A percentile compares a stretch with the other conserved stretches of the same genome.
Conservation (phyloP, 225 moss, liverwort and hornwort genomes). For the Takakia lepidozioides region DNA sequence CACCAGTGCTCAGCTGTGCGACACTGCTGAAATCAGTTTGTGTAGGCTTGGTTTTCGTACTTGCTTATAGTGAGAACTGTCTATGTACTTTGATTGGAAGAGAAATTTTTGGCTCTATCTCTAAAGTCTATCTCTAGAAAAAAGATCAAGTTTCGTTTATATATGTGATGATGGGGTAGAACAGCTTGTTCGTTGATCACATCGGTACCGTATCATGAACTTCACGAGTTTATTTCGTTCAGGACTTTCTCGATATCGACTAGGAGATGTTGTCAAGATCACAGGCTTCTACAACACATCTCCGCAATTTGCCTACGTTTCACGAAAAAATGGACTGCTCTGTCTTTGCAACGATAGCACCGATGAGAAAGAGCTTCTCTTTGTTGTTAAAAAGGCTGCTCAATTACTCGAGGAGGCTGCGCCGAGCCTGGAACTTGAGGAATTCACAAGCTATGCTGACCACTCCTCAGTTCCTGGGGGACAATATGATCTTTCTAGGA, state of each 20-base stretch:
- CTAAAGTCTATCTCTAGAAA: too few relatives aligned
- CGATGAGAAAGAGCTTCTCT: slow-evolving; percentile 51
- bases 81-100: too few relatives aligned
- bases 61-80: too few relatives aligned
- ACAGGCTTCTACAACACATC: slow-evolving; percentile 50
- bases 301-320: slow-evolving; percentile 43
- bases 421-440: slow-evolving; percentile 31
- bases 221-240: too few relatives aligned
- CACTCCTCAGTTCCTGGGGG: slow-evolving; percentile 23
- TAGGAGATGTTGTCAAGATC: slow-evolving; percentile 52
- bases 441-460: slow-evolving; percentile 48
- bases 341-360: slow-evolving; percentile 44
- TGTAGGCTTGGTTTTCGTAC: slow-evolving; percentile 59
- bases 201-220: too few relatives aligned
- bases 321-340: slow-evolving; percentile 33
- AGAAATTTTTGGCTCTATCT: too few relatives aligned
- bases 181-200: too few relatives aligned
- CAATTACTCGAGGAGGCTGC: slow-evolving; percentile 12
- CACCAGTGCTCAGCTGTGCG: too few relatives aligned
- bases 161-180: too few relatives aligned
- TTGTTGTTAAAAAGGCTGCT: slow-evolving; percentile 25
- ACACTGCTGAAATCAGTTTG: too few relatives aligned
- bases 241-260: slow-evolving; percentile 58
- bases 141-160: too few relatives aligned
- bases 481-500: slow-evolving; percentile 50